These are phyloP conservation scores for Ascodesmis nigricans DNA, from an alignment of 495 filamentous ascomycete genomes.

Conservation along the genomic window DNA sequence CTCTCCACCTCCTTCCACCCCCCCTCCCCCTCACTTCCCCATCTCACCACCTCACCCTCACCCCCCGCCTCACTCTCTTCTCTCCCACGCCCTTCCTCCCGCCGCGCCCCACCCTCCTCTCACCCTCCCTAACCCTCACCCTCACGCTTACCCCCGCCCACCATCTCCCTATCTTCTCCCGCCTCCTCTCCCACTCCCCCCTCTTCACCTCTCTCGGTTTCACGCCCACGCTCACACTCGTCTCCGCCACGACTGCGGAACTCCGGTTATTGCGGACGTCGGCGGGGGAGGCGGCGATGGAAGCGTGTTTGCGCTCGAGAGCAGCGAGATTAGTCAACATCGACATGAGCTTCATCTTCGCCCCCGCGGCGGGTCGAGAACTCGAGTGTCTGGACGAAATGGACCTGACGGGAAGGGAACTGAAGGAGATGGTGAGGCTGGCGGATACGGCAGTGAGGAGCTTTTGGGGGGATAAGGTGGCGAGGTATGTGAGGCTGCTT, in stretches of 20 bases:
- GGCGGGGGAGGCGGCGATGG: neutral
- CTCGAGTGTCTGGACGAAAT: no score
- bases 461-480: conserved; percentile 3
- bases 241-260: no score
- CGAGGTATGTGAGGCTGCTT: neutral
- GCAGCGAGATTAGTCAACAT: neutral
- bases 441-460: conserved; percentile 1
- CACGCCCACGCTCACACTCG: no score
- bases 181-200: no score
- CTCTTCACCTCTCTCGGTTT: no score
- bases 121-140: neutral
- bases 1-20: neutral
- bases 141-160: no score
- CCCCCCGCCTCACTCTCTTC: conserved; percentile 10
- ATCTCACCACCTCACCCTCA: conserved; percentile 9
- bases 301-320: neutral
- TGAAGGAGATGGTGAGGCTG: neutral
- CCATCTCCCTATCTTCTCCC: no score
- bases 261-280: neutral
- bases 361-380: no score
- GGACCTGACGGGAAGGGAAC: no score
- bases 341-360: neutral
- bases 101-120: conserved; percentile 1
- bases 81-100: conserved; percentile 4
- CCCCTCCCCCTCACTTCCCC: conserved; percentile 7